These are phyloP conservation scores for Penicillium bovifimosum DNA, from an alignment of 495 filamentous ascomycete species.

Conservation along the genomic window DNA sequence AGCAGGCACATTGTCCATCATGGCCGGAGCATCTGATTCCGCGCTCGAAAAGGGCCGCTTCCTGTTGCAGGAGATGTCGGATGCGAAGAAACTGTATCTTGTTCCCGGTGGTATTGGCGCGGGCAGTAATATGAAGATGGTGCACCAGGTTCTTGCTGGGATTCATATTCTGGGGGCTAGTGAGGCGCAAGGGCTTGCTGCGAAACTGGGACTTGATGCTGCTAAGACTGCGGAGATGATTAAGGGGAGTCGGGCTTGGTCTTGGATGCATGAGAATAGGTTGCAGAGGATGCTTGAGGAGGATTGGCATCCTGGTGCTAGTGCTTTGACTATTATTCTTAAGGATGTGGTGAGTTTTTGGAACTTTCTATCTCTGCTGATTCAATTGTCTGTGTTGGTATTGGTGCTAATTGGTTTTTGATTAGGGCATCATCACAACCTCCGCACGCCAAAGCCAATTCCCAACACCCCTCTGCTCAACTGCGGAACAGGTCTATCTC, in stretches of 20 bases:
- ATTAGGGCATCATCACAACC: slow-evolving; percentile 65
- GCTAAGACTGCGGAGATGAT: slow-evolving; percentile 51
- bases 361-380: too few relatives aligned
- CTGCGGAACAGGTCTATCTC: slow-evolving; percentile 66
- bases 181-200: slow-evolving; percentile 71
- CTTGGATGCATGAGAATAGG: slow-evolving; percentile 81
- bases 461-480: slow-evolving; percentile 64
- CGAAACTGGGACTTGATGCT: slow-evolving; percentile 60
- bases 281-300: slow-evolving; percentile 62
- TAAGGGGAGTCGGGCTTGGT: slow-evolving; percentile 55
- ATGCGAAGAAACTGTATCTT: slow-evolving; percentile 60
- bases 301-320: slow-evolving; percentile 58
- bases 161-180: slow-evolving; percentile 68
- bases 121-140: slow-evolving; percentile 85
- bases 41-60: slow-evolving; percentile 54
- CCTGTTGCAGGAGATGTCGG: slow-evolving; percentile 58
- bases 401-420: slow-evolving; percentile 5
- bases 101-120: slow-evolving; percentile 68
- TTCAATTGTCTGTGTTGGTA: too few relatives aligned
- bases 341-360: slow-evolving; percentile 59
- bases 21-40: slow-evolving; percentile 59
- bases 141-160: slow-evolving; percentile 75
- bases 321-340: slow-evolving; percentile 69
- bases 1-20: slow-evolving; percentile 73
- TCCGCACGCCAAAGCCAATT: slow-evolving; percentile 56